Percentiles rank a stretch among this genome's conserved stretches.
These are phyloP conservation scores for Amoeboradix gromovi DNA, from an alignment of 371 early-diverging fungal species.

Conservation along the genomic window DNA sequence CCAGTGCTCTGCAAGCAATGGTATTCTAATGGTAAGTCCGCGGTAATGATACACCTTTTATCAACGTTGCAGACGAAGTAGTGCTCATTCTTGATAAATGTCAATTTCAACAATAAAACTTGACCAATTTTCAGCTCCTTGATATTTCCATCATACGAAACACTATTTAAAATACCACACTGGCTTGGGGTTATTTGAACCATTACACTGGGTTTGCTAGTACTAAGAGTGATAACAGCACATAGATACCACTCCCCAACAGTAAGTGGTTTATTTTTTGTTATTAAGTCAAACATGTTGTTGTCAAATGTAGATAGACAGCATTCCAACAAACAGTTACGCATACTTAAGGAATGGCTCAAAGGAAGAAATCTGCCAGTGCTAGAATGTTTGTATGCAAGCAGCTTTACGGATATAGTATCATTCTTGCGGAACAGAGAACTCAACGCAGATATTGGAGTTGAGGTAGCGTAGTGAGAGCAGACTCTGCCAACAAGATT, in stretches of 20 bases:
- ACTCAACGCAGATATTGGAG: not conserved
- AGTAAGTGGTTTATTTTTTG: not conserved
- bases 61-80: not conserved
- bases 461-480: not conserved
- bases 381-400: not conserved
- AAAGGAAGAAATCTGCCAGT: not conserved
- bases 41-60: not conserved
- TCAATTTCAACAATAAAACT: not conserved
- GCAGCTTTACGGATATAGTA: not conserved
- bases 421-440: not conserved
- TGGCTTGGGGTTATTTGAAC: not conserved
- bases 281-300: not conserved
- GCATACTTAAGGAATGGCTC: not conserved
- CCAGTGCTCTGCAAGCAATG: not conserved
- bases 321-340: not conserved
- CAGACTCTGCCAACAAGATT: not conserved
- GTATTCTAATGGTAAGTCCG: not conserved
- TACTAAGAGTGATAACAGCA: not conserved
- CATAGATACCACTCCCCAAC: not conserved
- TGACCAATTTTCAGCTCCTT: not conserved
- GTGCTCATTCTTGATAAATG: not conserved
- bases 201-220: not conserved
- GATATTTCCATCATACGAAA: not conserved
- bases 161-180: not conserved
- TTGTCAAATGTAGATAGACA: not conserved